These are phyloP conservation scores for Cutaneotrichosporon daszewskae DNA, from an alignment of 1,284 basidiomycete species.

Conservation along the genomic window DNA sequence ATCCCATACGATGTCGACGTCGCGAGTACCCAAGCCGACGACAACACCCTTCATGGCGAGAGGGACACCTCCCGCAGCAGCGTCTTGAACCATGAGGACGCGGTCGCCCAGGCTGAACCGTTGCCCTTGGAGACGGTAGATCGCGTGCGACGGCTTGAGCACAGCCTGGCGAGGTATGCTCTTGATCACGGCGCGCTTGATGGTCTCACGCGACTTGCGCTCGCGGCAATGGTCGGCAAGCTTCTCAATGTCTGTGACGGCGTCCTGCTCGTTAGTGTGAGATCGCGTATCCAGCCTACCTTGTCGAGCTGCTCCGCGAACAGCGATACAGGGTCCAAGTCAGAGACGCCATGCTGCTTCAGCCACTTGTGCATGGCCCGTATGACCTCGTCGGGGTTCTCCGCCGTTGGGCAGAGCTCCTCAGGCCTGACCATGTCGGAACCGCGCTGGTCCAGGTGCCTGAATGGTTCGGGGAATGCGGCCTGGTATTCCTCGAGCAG, in stretches of 20 bases:
- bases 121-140: conserved; percentile 85
- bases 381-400: conserved; percentile 64
- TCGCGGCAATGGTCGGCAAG: conserved; percentile 64
- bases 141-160: conserved; percentile 84
- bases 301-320: conserved; percentile 88
- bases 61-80: conserved; percentile 74
- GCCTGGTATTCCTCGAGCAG: conserved; percentile 77
- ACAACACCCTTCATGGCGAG: conserved; percentile 89
- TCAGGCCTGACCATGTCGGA: conserved; percentile 68
- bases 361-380: conserved; percentile 81
- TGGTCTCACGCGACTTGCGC: conserved; percentile 56
- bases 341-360: conserved; percentile 73
- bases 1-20: conserved; percentile 97
- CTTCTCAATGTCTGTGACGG: conserved; percentile 4
- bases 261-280: neutral
- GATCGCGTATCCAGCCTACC: too few species aligned
- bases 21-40: conserved; percentile 75
- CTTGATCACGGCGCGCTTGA: conserved; percentile 86
- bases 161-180: conserved; percentile 90
- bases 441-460: conserved; percentile 58
- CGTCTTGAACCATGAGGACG: conserved; percentile 91
- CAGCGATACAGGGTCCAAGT: conserved; percentile 87
- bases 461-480: conserved; percentile 76
- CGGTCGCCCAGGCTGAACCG: conserved; percentile 89
- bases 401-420: conserved; percentile 63